A percentile compares a stretch with the other conserved stretches of the same genome.
Evolutionary conservation across 257 asterid genomes (phyloP).

Genomic region (Primulina huaijiensis): DNA sequence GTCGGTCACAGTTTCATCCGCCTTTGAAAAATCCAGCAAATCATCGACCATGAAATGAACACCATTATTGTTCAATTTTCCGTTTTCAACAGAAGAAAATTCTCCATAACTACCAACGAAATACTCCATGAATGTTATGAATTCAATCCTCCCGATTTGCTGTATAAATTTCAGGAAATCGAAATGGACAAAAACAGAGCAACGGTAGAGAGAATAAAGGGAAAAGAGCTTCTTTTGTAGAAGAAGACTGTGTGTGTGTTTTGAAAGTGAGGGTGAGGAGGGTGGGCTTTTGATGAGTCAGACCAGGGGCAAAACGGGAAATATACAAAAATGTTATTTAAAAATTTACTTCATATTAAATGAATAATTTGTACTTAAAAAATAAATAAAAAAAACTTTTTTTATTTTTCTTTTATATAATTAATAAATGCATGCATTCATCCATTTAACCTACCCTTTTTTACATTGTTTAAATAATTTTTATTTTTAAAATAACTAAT

Average conservation of each 20-base stretch:
- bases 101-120: slow-evolving; percentile 39
- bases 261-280: slow-evolving; percentile 38
- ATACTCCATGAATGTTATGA: slow-evolving; percentile 38
- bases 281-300: slow-evolving; percentile 73
- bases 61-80: slow-evolving; percentile 24
- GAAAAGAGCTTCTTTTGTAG: slow-evolving; percentile 14
- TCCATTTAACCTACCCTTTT: not conserved
- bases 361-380: no score
- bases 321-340: no score
- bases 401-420: no score
- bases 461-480: no score
- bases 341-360: no score
- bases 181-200: slow-evolving; percentile 24
- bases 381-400: no score
- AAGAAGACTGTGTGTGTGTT: slow-evolving; percentile 7
- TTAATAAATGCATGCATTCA: not conserved
- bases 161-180: not conserved
- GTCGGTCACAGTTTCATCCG: slow-evolving; percentile 86
- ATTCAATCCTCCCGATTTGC: slow-evolving; percentile 19
- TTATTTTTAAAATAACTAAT: no score
- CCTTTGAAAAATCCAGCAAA: slow-evolving; percentile 85
- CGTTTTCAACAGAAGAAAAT: slow-evolving; percentile 37
- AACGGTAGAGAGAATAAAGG: slow-evolving; percentile 37
- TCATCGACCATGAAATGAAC: slow-evolving; percentile 75
- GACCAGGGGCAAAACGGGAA: slow-evolving; percentile 32